Evolutionary conservation across 2,329 filamentous ascomycete species (phyloP).

Genomic region (Paraconiothyrium brasiliense): DNA sequence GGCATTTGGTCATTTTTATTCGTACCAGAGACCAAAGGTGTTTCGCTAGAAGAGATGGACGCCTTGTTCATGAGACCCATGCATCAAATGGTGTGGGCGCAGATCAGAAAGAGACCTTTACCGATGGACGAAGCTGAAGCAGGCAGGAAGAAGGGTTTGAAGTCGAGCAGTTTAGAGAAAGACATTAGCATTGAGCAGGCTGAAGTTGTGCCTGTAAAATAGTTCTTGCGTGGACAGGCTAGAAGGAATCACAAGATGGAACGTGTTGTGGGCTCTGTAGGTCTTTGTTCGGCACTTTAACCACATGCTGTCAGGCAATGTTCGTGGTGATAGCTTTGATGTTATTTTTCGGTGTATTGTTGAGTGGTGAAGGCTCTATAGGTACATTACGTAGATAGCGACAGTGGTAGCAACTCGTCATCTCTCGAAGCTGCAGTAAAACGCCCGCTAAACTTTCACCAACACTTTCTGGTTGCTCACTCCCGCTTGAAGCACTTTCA

Average conservation of each 20-base stretch:
- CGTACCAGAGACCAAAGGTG: constrained; percentile 45
- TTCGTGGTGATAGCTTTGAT: no score
- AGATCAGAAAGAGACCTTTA: constrained; percentile 34
- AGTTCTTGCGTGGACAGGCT: neutral
- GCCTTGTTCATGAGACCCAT: constrained; percentile 39
- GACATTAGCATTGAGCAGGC: constrained; percentile 27
- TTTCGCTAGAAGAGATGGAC: constrained; percentile 45
- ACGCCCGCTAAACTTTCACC: constrained; percentile 1
- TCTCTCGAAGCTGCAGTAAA: neutral
- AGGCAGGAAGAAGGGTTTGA: constrained; percentile 29
- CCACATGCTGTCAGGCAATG: no score
- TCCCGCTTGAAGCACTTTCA: neutral
- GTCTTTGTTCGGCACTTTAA: no score
- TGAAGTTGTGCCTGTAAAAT: constrained; percentile 23
- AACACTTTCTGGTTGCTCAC: constrained; percentile 7
- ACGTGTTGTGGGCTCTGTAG: neutral
- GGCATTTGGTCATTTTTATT: constrained; percentile 46
- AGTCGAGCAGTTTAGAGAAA: constrained; percentile 25
- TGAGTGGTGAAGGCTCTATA: neutral
- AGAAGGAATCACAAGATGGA: neutral
- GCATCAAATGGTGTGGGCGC: constrained; percentile 43
- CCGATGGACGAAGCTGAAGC: constrained; percentile 23
- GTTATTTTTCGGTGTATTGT: no score
- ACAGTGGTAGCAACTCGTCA: neutral
- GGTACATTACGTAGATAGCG: neutral